Base-by-base conservation (phyloP, 306 rosid species). In the Mimosa pudica region DNA sequence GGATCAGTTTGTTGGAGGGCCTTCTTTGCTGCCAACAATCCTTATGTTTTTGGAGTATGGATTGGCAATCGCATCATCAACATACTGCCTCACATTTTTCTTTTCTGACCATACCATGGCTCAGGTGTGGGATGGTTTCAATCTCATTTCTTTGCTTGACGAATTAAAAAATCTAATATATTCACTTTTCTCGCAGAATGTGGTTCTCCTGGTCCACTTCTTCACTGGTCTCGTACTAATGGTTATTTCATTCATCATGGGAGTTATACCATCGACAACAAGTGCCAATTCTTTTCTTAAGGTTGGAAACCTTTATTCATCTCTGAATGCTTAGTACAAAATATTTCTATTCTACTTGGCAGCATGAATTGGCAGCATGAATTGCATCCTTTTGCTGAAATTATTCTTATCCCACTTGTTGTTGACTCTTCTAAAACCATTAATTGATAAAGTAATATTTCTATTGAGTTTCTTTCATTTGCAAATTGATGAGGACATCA, bases 221-320 rank as follows among this genome's bases (percentile, higher is more conserved):
- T 94, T 94, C 86, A 84, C 97, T 16, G 98, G 97, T 63, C 91
- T 92, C 71, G 82, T 94, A 81, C 93, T 90, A 71, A 92, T 92
- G 98, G 92, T 91, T 79, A 90, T 95, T 91, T 94, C 98, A 70
- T 95, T 95, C 82, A 72, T 92, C 36, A 95, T 95, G 98, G 98
- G 98, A 77, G 82, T 95, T 78, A 77, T 95, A 65, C 81, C 86
- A 82, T 80, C 97, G 45, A 91, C 93, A 78, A 80, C 46, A 79
- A 89, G 81, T 66, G 88, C 91, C 73, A 95, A 95, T 88, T 90
- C 96, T 84, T 82, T 90, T 77, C 97, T 92, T n/a, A 92, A 95
- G 98, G 98, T 94, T 84, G 44, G 73, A 24, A 55, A 68, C 78
- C 76, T 9, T 79, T 47, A 24, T 33, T 76, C 60, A 68, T 65